Conservation (phyloP, 352 stramenopile species). For the Globisporangium megalacanthum region DNA sequence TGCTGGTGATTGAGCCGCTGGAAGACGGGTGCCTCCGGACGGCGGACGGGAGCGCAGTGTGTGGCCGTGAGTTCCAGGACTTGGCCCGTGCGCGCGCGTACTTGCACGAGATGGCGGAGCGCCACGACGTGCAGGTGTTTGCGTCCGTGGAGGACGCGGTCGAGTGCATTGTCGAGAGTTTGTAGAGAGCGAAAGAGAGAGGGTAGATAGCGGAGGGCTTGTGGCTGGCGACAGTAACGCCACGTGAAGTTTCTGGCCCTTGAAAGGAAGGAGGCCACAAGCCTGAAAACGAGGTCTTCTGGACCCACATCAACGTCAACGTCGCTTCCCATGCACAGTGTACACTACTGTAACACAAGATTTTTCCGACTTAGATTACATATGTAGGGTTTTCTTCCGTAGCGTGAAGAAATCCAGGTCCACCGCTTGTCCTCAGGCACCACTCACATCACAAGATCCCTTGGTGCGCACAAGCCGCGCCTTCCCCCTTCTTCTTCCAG, state of each 20-base stretch:
- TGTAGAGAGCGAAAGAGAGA: constrained; percentile 23
- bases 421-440: not conserved
- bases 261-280: constrained; percentile 1
- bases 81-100: constrained; percentile 71
- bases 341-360: not conserved
- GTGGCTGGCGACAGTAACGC: not conserved
- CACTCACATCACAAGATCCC: not conserved
- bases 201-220: too few species aligned
- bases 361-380: too few species aligned
- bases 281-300: not conserved
- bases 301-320: not conserved
- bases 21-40: constrained; percentile 48
- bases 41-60: constrained; percentile 39
- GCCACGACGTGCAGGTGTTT: constrained; percentile 75
- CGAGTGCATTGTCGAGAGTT: constrained; percentile 52
- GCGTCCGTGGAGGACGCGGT: constrained; percentile 55
- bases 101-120: constrained; percentile 80
- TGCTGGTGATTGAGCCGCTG: constrained; percentile 75
- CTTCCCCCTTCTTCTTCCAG: not conserved
- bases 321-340: not conserved
- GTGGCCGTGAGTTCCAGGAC: constrained; percentile 76
- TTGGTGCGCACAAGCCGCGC: not conserved
- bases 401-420: not conserved
- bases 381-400: too few species aligned
- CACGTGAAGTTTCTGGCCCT: not conserved